Percentiles rank a stretch among this genome's conserved stretches.
These are phyloP conservation scores for Ophiostoma triangulosporum DNA, from an alignment of 2,329 filamentous ascomycete genomes.

Conservation along the genomic window DNA sequence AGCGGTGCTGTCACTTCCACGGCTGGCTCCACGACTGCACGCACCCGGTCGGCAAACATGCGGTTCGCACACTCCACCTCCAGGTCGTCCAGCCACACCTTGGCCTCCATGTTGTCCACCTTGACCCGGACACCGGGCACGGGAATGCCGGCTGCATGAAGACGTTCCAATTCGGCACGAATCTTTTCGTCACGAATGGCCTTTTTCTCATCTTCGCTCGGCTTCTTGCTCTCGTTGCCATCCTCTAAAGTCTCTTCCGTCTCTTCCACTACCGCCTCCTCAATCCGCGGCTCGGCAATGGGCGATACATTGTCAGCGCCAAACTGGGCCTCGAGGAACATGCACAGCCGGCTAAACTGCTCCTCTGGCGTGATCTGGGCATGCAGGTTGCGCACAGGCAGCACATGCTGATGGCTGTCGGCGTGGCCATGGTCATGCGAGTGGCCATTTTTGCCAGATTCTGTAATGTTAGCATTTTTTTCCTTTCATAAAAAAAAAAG, in stretches of 20 bases:
- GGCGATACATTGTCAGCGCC: constrained; percentile 70
- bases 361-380: constrained; percentile 58
- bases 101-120: constrained; percentile 77
- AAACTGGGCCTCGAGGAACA: constrained; percentile 96
- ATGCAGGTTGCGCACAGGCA: constrained; percentile 54
- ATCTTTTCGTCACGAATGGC: constrained; percentile 19
- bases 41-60: constrained; percentile 69
- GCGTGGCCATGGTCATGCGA: constrained; percentile 32
- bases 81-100: constrained; percentile 82
- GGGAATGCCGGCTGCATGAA: constrained; percentile 76
- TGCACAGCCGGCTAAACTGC: constrained; percentile 71
- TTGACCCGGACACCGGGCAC: constrained; percentile 79
- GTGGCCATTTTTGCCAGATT: constrained; percentile 40
- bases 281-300: constrained; percentile 51
- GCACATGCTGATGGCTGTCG: constrained; percentile 17
- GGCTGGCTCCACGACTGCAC: constrained; percentile 78
- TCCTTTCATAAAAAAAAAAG: not conserved
- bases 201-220: constrained; percentile 9
- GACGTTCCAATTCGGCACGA: constrained; percentile 57
- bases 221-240: constrained; percentile 23
- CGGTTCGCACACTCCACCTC: constrained; percentile 77
- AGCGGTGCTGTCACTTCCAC: constrained; percentile 76
- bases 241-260: constrained; percentile 18
- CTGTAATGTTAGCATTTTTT: constrained; percentile 24
- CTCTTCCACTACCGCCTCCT: constrained; percentile 18